Evolutionary conservation across 768 basidiomycete genomes (phyloP).

Genomic region (Fomitopsis pulvina): DNA sequence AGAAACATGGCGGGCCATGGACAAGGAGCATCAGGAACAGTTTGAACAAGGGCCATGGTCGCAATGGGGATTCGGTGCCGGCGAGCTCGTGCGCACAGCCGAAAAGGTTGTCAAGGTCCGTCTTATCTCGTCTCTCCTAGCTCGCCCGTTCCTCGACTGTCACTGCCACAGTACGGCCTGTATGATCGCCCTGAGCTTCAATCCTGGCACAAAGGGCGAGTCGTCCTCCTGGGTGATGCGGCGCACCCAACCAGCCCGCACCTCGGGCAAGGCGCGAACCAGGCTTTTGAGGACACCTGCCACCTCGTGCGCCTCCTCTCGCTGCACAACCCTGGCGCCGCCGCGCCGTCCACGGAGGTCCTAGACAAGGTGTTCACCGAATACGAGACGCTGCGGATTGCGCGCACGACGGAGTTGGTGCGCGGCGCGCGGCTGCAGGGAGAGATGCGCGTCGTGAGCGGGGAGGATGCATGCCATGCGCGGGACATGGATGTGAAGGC

Average conservation of each 20-base stretch:
- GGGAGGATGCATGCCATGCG: constrained; percentile 24
- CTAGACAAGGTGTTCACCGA: constrained; percentile 27
- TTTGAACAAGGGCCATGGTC: constrained; percentile 18
- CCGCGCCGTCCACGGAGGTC: constrained; percentile 20
- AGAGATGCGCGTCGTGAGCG: constrained; percentile 27
- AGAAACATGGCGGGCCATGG: constrained; percentile 37
- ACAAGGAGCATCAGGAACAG: constrained; percentile 18
- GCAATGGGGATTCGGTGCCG: constrained; percentile 21
- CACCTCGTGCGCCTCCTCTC: constrained; percentile 28
- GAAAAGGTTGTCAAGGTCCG: constrained; percentile 24
- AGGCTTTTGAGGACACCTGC: constrained; percentile 37
- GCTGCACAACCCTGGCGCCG: constrained; percentile 24
- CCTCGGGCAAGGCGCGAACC: constrained; percentile 41
- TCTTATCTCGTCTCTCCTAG: too few species aligned
- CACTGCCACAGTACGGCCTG: constrained; percentile 28
- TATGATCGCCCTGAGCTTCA: constrained; percentile 37
- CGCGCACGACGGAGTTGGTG: constrained; percentile 30
- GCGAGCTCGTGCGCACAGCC: constrained; percentile 20
- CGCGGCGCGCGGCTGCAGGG: constrained; percentile 28
- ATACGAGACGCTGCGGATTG: constrained; percentile 30
- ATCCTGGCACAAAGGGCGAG: constrained; percentile 35
- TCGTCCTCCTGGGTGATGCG: constrained; percentile 38
- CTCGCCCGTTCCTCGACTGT: too few species aligned
- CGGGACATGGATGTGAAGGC: constrained; percentile 23
- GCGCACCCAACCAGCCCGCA: constrained; percentile 44